These are phyloP conservation scores for Penicillium steckii DNA, from an alignment of 495 filamentous ascomycete genomes.

Conservation along the genomic window DNA sequence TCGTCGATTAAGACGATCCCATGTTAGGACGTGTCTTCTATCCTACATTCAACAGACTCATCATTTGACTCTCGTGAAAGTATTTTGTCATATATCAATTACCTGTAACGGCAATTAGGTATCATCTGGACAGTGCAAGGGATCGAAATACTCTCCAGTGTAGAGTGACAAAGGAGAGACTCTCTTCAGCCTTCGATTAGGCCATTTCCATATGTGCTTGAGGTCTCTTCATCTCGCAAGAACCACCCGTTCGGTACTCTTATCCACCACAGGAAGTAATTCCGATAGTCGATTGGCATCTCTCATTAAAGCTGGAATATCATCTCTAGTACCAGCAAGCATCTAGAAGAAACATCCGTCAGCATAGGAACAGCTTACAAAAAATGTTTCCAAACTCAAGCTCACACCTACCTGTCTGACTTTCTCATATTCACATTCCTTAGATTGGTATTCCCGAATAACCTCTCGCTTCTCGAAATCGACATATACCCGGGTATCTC, in stretches of 20 bases:
- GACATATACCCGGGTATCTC: slow-evolving; percentile 89
- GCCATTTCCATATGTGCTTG: neutral
- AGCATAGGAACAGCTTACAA: slow-evolving; percentile 5
- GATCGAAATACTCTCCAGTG: no score
- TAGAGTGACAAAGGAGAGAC: no score
- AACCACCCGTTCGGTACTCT: slow-evolving; percentile 44
- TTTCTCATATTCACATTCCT: slow-evolving; percentile 74
- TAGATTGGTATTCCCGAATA: slow-evolving; percentile 82
- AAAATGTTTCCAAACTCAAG: neutral
- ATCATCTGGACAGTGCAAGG: no score
- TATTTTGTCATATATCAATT: no score
- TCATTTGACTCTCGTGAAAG: no score
- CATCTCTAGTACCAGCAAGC: slow-evolving; percentile 68
- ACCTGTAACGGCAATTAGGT: no score
- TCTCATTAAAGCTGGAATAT: slow-evolving; percentile 73
- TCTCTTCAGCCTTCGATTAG: no score
- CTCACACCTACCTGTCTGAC: slow-evolving; percentile 63
- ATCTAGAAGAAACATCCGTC: slow-evolving; percentile 44
- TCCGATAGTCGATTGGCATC: slow-evolving; percentile 79
- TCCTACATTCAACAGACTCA: no score
- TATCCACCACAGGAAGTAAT: slow-evolving; percentile 68
- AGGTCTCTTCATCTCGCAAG: slow-evolving; percentile 17
- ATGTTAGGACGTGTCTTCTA: no score
- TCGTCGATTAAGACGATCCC: no score
- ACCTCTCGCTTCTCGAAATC: slow-evolving; percentile 83